Base-by-base conservation (phyloP, 1,139 yeast genomes). In the Suhomyces wounanorum region DNA sequence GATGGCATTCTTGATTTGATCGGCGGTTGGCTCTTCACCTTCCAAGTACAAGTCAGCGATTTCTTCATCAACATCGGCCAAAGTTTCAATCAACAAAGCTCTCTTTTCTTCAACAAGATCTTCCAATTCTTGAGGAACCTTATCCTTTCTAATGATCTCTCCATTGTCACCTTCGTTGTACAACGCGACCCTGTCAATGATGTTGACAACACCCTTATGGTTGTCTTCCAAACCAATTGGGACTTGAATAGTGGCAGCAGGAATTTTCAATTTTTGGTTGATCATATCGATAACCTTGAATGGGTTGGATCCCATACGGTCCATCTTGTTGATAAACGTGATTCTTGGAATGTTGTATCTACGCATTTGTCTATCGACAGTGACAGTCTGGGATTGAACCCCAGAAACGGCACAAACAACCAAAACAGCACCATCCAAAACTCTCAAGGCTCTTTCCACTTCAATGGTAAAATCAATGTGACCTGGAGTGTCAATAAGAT, bases 361-460 rank as follows among this genome's bases (percentile, higher is more conserved):
- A 64, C 97, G 85, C 99, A 95, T 95, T 76, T 94, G 99, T 69
- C 99, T 86, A 70, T 94, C 99, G 47, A 94, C 99, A 45, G 99
- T 94, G 54, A 94, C 97, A 16, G 99, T 94, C 73, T 94, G 99
- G 8, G 97, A 90, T 73, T 94, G 99, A 47, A 94, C 99, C 65
- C 99, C 99, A 31, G 96, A 84, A 50, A 94, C 99, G 14, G 99
- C 98, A 80, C 99, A 94, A 21, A 94, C 97, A 50, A 94, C 98
- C 57, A 94, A 79, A 47, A 94, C 98, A 38, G 99, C 99, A 72
- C 99, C 99, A 70, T 94, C 99, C 57, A 94, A 77, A 47, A 94
- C 99, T 70, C 99, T 82, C 69, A 94, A 77, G 13, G 99, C 99
- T 67, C 99, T 85, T 75, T 94, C 99, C 47, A 94, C 99, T 73